Evolutionary conservation across 495 filamentous ascomycete genomes (phyloP).

Genomic region (Penicillium salamii): DNA sequence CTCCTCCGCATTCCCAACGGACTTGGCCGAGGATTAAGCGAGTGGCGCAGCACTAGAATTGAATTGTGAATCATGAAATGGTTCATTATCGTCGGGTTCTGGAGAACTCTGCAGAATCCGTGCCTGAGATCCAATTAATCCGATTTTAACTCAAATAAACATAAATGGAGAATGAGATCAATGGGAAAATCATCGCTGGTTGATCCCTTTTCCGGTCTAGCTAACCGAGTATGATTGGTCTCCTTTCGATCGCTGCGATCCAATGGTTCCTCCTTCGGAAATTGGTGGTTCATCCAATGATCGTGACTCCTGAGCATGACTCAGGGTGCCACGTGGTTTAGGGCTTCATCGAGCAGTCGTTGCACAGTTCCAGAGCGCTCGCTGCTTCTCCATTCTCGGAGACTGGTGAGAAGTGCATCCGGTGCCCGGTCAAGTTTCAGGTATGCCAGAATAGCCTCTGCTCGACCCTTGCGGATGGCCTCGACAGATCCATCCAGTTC

Average conservation of each 20-base stretch:
- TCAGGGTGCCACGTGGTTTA: constrained; percentile 26
- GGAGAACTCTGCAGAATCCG: constrained; percentile 2
- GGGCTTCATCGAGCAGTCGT: constrained; percentile 37
- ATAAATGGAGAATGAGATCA: background rate
- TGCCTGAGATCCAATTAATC: background rate
- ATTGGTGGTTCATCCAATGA: background rate
- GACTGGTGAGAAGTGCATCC: constrained; percentile 17
- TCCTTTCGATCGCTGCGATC: background rate
- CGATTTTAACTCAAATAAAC: constrained; percentile 1
- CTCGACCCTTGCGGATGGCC: constrained; percentile 38
- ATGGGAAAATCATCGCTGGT: background rate
- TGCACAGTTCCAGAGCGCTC: constrained; percentile 40
- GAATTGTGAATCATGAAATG: background rate
- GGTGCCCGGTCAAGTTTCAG: constrained; percentile 27
- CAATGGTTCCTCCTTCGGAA: background rate
- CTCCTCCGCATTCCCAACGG: constrained; percentile 17
- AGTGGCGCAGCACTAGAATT: constrained; percentile 24
- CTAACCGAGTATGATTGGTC: background rate
- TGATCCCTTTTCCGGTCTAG: background rate
- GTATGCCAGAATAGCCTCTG: constrained; percentile 36
- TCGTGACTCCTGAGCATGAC: no score
- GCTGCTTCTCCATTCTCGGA: constrained; percentile 32
- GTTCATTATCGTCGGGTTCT: background rate
- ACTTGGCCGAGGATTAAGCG: constrained; percentile 33
- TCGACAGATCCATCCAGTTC: constrained; percentile 42